Evolutionary conservation across 2,329 filamentous ascomycete genomes (phyloP), one percentile per base, ranked within the genome.

Genomic region (Boeremia exigua): DNA sequence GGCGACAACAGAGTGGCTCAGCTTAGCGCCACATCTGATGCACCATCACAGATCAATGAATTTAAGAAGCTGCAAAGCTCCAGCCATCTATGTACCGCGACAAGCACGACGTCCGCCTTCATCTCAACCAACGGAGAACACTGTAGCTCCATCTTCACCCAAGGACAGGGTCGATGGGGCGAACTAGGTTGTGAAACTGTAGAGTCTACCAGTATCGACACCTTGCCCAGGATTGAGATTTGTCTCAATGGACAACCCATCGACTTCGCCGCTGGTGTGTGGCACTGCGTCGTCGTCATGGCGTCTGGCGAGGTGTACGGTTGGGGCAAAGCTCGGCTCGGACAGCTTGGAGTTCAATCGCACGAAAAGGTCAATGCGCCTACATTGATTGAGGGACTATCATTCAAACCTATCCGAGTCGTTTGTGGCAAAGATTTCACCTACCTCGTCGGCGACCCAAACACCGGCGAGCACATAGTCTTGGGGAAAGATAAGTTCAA

Each of bases 391-490:
- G 55, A 66, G 3, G 73, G 84, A 1, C 65, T 83, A 17, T 70
- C 75, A 4, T 96, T 96, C 72, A 78, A 76, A n/a, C 88, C 88
- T 2, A 74, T 76, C 11, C 82, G 84, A 60, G 91, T 86, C 1
- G 86, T 89, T 0, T 96, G 92, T 72, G 93, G 93, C 8, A 86
- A 90, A 59, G 91, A 97, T 59, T 94, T 96, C 67, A 96, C 92
- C 0, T 90, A 88, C 67, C 72, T 97, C 5, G 81, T 91, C 23
- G 78, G 81, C 4, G 59, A 77, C 33, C 72, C 82, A 1, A 76
- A 75, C 0, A 76, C 75, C n/a, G 90, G 90, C 2, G 75, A 86
- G 28, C 78, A 92, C 47, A 61, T 78, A 3, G 78, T 96, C 4
- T 73, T 96, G 1, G 94, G 94, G 1, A 84, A 86, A 27, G 85